Base-by-base conservation (phyloP, 2,329 filamentous ascomycete genomes). In the Alternaria longipes region DNA sequence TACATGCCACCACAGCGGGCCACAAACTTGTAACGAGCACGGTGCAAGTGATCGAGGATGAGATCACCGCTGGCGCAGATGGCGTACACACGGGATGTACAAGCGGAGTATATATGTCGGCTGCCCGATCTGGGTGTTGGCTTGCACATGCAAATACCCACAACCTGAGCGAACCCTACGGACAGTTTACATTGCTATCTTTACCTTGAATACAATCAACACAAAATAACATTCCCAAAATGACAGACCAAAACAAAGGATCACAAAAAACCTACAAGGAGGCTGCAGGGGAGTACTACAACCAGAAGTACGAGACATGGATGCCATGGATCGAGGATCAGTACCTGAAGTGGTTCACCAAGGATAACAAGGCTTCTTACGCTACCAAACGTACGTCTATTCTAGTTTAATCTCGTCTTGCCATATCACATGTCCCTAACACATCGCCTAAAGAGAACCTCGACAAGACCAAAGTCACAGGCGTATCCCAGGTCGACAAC, bases 361-460 rank as follows among this genome's bases (percentile, higher is more conserved):
- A 89, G 64, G 89, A 92, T 74, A 93, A 93, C 84, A 92, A 93
- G 79, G 86, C 89, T 5, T 89, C 86, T 74, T 92, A 92, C 71
- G 82, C 87, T 6, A 84, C 89, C 2, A 91, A 90, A 78, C 85
- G 90, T 91, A 77, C 34, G 81, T 76, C 41, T 26, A n/a, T 30
- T 22, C 7, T 11, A 16, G 20, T n/a, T 20, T 47, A 26, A 36
- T 14, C 44, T 8, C n/a, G 12, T 42, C n/a, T 40, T 40, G n/a
- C 41, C 30, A 24, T 42, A 34, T 34, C 18, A 16, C 7, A 4
- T 16, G 11, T 50, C 36, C 24, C 20, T 45, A 22, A 42, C 53
- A 32, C 9, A 16, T 12, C 24, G 14, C 16, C 14, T 12, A 57
- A 69, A 91, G 89, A 91, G 61, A 84, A 85, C 64, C 87, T 92